Percentiles rank a stretch among this genome's conserved stretches.
Evolutionary conservation across 345 rosid species (phyloP).

Genomic region (Salix koriyanagi): DNA sequence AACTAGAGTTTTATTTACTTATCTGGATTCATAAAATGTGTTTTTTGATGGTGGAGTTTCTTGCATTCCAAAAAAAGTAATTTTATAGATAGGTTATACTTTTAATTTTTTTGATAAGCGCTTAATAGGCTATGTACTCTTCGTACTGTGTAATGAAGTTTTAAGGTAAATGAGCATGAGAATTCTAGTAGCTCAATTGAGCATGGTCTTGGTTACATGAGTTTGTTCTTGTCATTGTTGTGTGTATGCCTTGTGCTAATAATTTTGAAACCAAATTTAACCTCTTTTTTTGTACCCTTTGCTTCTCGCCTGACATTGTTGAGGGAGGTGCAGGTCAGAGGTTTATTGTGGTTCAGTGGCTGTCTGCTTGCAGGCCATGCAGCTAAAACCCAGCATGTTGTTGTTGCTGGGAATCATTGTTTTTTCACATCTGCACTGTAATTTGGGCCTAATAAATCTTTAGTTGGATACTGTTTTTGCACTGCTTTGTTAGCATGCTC

Average conservation of each 20-base stretch:
- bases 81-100: no score
- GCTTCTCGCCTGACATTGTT: no score
- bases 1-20: fast-evolving
- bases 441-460: neutral
- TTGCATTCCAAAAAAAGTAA: neutral
- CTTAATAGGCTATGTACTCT: neutral
- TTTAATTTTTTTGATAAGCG: no score
- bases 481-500: neutral
- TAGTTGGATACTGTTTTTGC: neutral
- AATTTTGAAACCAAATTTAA: neutral
- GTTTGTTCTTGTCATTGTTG: neutral
- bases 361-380: neutral
- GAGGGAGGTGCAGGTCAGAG: no score
- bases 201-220: neutral
- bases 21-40: no score
- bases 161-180: neutral
- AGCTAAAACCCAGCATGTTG: neutral
- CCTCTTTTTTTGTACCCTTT: no score
- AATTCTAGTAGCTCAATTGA: neutral
- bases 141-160: neutral
- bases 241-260: neutral
- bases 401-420: neutral
- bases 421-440: neutral
- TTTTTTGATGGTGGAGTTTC: no score
- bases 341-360: neutral